phyloP scores from a whole-genome alignment of 2,329 filamentous ascomycete species.

The Verticillium klebahnii region DNA sequence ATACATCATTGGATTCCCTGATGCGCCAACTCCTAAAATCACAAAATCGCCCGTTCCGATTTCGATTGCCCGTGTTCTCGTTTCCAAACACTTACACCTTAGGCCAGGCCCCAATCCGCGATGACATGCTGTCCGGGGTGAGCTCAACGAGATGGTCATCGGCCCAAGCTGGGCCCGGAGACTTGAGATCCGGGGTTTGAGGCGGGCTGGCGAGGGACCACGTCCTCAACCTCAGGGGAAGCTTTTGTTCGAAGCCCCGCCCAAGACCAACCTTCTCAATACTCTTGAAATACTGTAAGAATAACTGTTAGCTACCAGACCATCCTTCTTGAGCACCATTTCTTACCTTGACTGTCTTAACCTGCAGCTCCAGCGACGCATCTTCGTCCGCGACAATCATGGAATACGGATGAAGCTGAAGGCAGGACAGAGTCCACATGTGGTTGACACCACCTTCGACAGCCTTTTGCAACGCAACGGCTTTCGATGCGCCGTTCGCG shows the following conservation, averaged over 20 bases:
- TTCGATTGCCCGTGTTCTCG: neutral
- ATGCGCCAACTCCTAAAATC: neutral
- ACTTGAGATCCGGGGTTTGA: slow-evolving; percentile 13
- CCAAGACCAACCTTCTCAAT: slow-evolving; percentile 50
- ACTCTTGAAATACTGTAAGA: slow-evolving; percentile 42
- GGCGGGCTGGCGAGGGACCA: slow-evolving; percentile 11
- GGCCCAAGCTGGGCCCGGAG: neutral
- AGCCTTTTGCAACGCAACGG: slow-evolving; percentile 65
- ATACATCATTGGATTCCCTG: too few relatives aligned
- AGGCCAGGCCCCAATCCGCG: slow-evolving; percentile 11
- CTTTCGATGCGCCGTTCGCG: slow-evolving; percentile 69
- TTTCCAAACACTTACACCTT: neutral
- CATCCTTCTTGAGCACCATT: neutral
- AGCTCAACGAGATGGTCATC: slow-evolving; percentile 10
- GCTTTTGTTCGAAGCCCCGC: slow-evolving; percentile 40
- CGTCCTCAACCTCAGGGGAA: slow-evolving; percentile 23
- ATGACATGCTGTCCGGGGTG: slow-evolving; percentile 15
- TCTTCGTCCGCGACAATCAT: slow-evolving; percentile 75
- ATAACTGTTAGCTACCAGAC: neutral
- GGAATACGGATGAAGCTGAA: slow-evolving; percentile 69
- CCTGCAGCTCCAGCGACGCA: slow-evolving; percentile 58
- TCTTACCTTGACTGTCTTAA: slow-evolving; percentile 55
- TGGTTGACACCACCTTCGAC: slow-evolving; percentile 73
- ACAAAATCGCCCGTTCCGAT: neutral
- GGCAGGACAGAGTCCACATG: slow-evolving; percentile 73